Conservation (phyloP, 2,329 filamentous ascomycete species). For the Sarocladiaceae sp. region DNA sequence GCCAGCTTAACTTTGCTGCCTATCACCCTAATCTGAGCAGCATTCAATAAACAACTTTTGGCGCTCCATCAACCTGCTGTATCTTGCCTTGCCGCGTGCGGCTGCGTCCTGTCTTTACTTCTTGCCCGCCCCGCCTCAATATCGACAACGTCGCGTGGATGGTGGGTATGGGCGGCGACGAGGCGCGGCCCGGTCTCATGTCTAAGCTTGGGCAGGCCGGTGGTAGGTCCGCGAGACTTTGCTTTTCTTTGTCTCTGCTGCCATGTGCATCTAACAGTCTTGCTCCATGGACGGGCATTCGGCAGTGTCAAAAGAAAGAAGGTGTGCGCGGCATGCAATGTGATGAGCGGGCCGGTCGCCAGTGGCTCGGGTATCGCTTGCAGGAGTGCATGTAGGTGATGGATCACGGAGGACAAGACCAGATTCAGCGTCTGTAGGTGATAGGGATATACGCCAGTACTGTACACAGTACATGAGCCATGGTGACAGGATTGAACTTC, state of each 20-base stretch:
- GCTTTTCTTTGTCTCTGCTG: neutral
- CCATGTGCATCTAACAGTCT: too few species aligned
- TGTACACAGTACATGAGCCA: neutral
- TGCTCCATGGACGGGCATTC: too few species aligned
- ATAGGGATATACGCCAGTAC: neutral
- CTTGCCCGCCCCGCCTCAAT: slow-evolving; percentile 5
- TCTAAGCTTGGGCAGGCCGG: neutral
- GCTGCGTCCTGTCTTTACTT: slow-evolving; percentile 4
- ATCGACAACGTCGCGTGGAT: slow-evolving; percentile 6
- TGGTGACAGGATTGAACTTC: neutral
- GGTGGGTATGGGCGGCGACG: neutral
- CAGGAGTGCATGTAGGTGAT: neutral
- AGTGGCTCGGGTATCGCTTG: neutral
- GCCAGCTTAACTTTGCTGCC: neutral
- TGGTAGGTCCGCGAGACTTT: neutral
- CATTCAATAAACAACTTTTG: too few species aligned
- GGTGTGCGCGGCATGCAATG: neutral
- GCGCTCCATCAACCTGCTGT: neutral
- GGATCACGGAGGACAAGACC: slow-evolving; percentile 5
- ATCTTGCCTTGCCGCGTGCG: neutral
- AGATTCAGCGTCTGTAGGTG: slow-evolving; percentile 2
- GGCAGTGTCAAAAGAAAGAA: neutral
- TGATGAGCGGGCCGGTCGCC: neutral
- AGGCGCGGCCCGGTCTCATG: neutral
- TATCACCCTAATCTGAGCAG: neutral